Base-by-base conservation (phyloP, 140 eudicot genomes). In the Anethum foeniculum region DNA sequence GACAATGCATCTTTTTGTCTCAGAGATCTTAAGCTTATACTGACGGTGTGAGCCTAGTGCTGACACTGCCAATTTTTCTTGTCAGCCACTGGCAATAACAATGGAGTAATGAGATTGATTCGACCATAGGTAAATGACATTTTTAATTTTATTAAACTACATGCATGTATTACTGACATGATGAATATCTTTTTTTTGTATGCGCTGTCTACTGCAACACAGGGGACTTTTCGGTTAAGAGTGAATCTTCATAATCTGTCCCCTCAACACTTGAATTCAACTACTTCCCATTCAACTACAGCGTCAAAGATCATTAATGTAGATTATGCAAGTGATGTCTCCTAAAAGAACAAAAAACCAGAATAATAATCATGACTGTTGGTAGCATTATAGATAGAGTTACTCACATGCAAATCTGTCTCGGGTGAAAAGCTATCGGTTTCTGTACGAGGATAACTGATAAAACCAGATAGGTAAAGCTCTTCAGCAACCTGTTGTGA, bases 401-500 rank as follows among this genome's bases (percentile, higher is more conserved):
- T 77, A 88, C 93, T 82, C 77, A 95, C 98, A 72, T 41, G 92
- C 83, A 95, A 88, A 85, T 93, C 93, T 30, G 97, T 95, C 76
- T 87, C 81, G 49, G 78, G 82, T 48, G 97, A 87, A 82, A 95
- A 95, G 68, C 86, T 44, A 81, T 95, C 99, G 30, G 99, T 95
- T 86, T 95, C 99, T 4, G 99, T 95, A 62, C 98, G 97, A 56
- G 99, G 99, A 87, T 95, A 95, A 84, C 99, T 96, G 82, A 96
- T 93, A 81, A 91, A 96, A 84, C 99, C 99, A 88, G 96, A 84
- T 80, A 89, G 97, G 79, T 96, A 96, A 54, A 96, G 90, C 78
- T 96, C 99, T 90, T 96, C 99, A 48, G 98, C 99, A 76, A 88
- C 95, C 94, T 90, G 77, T 49, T 23, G 41, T 23, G 28, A 68